Evolutionary conservation across 1,284 basidiomycete genomes (phyloP), one percentile per base, ranked within the genome.

Genomic region (Entoloma clypeatum): DNA sequence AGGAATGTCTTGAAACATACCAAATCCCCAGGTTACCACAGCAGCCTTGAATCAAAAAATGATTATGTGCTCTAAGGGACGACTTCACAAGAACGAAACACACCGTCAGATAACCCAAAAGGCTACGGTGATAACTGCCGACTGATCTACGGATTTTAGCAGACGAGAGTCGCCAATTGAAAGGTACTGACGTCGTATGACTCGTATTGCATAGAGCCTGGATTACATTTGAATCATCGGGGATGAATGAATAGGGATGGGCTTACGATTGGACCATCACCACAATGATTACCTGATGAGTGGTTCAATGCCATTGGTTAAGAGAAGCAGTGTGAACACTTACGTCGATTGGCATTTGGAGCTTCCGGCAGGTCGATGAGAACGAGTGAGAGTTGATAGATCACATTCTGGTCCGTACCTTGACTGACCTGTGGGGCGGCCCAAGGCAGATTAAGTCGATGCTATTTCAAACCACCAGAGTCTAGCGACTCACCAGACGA

Each of bases 171-270:
- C 32, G 6, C 23, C 28, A 18, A 4, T 10, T 28, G 7, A 31
- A 26, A n/a, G 30, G n/a, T 4, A 65, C 69, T 56, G 29, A 71
- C 68, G 60, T 36, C 66, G 52, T 67, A 67, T 69, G 2, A 69
- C 63, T 7, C 68, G 61, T 40, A 57, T 56, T 2, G 65, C 56
- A 36, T 71, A 71, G n/a, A 69, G 45, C 36, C 67, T 69, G 25
- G 17, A 23, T n/a, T n/a, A n/a, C n/a, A 40, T 21, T 35, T 13
- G 18, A 16, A n/a, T n/a, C 7, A n/a, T 17, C 14, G n/a, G n/a
- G 30, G 18, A 9, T 9, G 14, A 14, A n/a, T 14, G 28, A 19
- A 14, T 36, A 17, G 16, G 28, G n/a, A n/a, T n/a, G 24, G 28
- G 36, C 55, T 49, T 43, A 68, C 68, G 59, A 57, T 54, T 70